Evolutionary conservation across 192 early-diverging fungal genomes (phyloP).

Genomic region (Backusella sp.): DNA sequence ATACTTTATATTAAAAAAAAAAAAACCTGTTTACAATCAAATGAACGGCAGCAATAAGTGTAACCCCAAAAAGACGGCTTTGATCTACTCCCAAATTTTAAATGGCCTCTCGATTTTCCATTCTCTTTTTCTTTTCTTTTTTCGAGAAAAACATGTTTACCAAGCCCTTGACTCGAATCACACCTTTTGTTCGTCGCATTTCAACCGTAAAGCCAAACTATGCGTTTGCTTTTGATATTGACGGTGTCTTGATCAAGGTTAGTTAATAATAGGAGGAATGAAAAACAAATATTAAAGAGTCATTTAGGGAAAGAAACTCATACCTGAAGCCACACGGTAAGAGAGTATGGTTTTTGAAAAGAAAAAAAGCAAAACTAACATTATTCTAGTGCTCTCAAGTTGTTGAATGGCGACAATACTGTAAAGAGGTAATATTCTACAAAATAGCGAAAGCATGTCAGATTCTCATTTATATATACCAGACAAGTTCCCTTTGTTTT

Average conservation of each 20-base stretch:
- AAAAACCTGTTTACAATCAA: not conserved
- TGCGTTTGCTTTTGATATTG: slow-evolving; percentile 67
- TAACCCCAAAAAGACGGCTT: not conserved
- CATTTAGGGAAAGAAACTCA: slow-evolving; percentile 57
- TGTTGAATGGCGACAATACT: slow-evolving; percentile 61
- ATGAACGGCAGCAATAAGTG: not conserved
- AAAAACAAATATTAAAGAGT: not conserved
- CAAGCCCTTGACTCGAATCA: not conserved
- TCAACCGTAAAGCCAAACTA: slow-evolving; percentile 24
- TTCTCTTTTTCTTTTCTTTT: not conserved
- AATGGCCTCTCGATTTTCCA: not conserved
- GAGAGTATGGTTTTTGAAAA: not conserved
- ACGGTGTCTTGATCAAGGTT: slow-evolving; percentile 86
- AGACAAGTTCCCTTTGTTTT: slow-evolving; percentile 74
- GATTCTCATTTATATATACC: not conserved
- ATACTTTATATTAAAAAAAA: not conserved
- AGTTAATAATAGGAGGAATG: too few relatives aligned
- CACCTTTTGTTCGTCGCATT: not conserved
- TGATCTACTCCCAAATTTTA: not conserved
- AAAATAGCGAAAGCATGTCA: not conserved
- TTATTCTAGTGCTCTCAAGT: slow-evolving; percentile 51
- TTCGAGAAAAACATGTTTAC: not conserved
- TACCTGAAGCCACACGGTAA: slow-evolving; percentile 61
- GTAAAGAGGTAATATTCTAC: slow-evolving; percentile 35
- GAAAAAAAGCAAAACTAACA: not conserved